These are phyloP conservation scores for Aspergillus hancockii DNA, from an alignment of 495 filamentous ascomycete genomes.

Conservation along the genomic window DNA sequence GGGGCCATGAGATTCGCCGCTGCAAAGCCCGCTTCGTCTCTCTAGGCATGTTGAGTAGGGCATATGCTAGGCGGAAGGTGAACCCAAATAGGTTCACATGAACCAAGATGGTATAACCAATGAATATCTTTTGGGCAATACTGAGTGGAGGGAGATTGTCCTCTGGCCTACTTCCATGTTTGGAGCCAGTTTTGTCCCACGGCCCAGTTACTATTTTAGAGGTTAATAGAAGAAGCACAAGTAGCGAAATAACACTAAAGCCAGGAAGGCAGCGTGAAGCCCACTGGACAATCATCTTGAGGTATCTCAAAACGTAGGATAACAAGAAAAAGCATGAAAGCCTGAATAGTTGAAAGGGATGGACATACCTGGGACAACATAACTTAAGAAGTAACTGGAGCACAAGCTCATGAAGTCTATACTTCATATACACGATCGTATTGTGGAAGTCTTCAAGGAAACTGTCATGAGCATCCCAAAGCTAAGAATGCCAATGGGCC, in stretches of 20 bases:
- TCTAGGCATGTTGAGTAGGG: conserved; percentile 24
- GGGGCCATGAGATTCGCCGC: conserved; percentile 20
- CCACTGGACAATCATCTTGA: conserved; percentile 20
- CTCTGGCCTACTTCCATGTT: conserved; percentile 5
- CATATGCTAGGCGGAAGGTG: conserved; percentile 32
- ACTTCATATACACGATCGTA: background rate
- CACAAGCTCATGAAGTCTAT: too few species aligned
- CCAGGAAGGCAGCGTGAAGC: conserved; percentile 39
- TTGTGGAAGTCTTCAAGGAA: background rate
- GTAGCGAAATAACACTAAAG: conserved; percentile 37
- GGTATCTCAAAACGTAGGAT: background rate
- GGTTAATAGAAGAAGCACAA: conserved; percentile 25
- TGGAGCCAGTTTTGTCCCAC: conserved; percentile 22
- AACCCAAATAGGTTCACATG: conserved; percentile 35
- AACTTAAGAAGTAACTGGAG: background rate
- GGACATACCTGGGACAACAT: background rate
- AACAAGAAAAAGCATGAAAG: background rate
- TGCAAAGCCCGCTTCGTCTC: conserved; percentile 26
- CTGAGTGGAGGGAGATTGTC: conserved; percentile 21
- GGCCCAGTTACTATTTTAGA: conserved; percentile 25
- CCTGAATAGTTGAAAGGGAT: background rate
- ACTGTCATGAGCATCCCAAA: background rate
- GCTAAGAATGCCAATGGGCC: background rate
- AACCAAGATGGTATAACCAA: conserved; percentile 32
- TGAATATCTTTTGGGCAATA: conserved; percentile 32